Conservation (phyloP, 2,329 filamentous ascomycete species). For the Cordyceps javanica region DNA sequence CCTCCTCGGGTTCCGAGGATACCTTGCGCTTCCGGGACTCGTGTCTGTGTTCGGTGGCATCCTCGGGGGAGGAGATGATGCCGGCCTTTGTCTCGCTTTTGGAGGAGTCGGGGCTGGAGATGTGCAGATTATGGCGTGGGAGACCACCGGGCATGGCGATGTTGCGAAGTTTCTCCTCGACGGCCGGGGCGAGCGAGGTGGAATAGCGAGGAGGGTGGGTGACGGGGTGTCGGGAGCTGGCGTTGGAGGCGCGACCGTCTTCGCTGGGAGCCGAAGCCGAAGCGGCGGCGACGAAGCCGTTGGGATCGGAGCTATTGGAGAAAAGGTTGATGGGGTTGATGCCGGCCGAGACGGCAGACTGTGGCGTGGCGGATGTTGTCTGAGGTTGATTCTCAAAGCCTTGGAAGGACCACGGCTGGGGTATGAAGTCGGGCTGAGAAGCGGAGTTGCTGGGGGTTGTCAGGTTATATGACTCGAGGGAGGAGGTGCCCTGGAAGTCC, state of each 20-base stretch:
- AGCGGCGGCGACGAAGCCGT: constrained; percentile 26
- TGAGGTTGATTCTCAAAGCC: constrained; percentile 27
- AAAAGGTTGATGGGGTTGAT: constrained; percentile 23
- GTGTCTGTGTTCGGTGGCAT: constrained; percentile 37
- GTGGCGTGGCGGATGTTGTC: not conserved
- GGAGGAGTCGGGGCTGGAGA: constrained; percentile 52
- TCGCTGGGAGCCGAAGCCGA: too few relatives aligned
- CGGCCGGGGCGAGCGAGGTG: constrained; percentile 45
- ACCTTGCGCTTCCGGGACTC: constrained; percentile 63
- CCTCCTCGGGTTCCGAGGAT: constrained; percentile 45
- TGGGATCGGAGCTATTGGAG: constrained; percentile 21
- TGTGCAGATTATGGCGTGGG: constrained; percentile 53
- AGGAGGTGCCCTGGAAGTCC: constrained; percentile 42
- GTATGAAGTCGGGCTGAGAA: constrained; percentile 26
- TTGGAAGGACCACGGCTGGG: constrained; percentile 30
- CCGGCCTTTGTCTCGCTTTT: constrained; percentile 41
- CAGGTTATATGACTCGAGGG: constrained; percentile 40
- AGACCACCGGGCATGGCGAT: constrained; percentile 61
- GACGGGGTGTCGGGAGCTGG: not conserved
- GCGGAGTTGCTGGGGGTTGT: constrained; percentile 30
- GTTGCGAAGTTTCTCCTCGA: constrained; percentile 54
- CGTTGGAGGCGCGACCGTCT: constrained; percentile 17
- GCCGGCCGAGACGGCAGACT: constrained; percentile 25
- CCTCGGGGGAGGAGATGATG: constrained; percentile 55
- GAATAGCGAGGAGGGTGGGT: constrained; percentile 4